Evolutionary conservation across 2,329 filamentous ascomycete genomes (phyloP).

Genomic region (Zasmidium angulare): DNA sequence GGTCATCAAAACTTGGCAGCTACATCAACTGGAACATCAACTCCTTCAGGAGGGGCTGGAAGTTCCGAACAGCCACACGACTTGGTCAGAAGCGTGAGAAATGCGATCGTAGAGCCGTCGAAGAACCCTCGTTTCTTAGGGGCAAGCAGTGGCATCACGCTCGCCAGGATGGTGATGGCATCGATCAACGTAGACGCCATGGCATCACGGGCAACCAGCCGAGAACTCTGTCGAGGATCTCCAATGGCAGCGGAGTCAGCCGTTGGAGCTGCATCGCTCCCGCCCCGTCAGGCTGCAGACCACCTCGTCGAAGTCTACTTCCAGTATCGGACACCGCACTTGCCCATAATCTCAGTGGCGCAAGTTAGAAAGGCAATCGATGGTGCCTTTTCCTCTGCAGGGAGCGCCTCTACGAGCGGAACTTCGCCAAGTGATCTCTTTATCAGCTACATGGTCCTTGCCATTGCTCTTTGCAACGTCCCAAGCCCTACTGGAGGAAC

Average conservation of each 20-base stretch:
- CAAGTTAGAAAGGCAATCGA: constrained; percentile 15
- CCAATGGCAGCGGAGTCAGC: no score
- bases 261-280: constrained; percentile 32
- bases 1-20: no score
- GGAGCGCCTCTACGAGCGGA: no score
- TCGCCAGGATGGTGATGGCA: constrained; percentile 38
- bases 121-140: constrained; percentile 35
- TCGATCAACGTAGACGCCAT: constrained; percentile 25
- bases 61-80: no score
- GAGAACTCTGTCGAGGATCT: no score
- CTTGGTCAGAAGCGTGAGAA: neutral
- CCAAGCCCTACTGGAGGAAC: constrained; percentile 22
- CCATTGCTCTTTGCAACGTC: constrained; percentile 34
- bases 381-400: no score
- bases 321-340: constrained; percentile 36
- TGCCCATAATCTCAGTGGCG: constrained; percentile 33
- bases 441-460: constrained; percentile 36
- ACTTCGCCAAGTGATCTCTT: constrained; percentile 36
- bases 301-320: constrained; percentile 38
- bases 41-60: no score
- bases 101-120: constrained; percentile 8
- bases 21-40: no score
- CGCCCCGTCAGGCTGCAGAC: constrained; percentile 36
- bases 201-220: neutral
- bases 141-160: constrained; percentile 35